These are phyloP conservation scores for Xylaria bambusicola DNA, from an alignment of 495 filamentous ascomycete genomes.

Conservation along the genomic window DNA sequence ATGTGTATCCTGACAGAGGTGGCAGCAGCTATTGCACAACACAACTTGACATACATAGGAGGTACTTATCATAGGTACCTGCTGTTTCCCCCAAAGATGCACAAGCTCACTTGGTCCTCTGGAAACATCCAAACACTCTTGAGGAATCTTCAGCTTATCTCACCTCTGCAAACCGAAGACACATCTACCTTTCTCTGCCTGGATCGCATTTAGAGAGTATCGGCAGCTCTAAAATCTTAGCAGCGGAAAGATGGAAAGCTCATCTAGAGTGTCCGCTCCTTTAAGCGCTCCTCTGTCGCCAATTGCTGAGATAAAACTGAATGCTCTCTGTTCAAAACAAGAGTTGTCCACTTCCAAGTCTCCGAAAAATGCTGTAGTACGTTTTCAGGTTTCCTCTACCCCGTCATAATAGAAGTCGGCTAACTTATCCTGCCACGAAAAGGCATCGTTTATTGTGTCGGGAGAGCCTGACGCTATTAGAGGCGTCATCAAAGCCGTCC, in stretches of 20 bases:
- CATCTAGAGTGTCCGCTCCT: not conserved
- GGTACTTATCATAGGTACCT: too few relatives aligned
- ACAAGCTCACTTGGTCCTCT: too few relatives aligned
- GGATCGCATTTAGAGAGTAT: too few relatives aligned
- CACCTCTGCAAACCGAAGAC: not conserved
- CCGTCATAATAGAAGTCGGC: not conserved
- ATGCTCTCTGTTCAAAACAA: not conserved
- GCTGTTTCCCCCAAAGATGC: too few relatives aligned
- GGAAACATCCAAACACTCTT: not conserved
- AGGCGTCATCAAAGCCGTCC: constrained; percentile 25
- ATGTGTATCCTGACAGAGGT: too few relatives aligned
- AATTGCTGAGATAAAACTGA: not conserved
- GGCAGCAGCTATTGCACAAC: too few relatives aligned
- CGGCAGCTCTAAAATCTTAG: too few relatives aligned
- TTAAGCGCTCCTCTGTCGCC: not conserved
- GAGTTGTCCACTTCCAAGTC: not conserved
- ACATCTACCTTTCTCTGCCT: not conserved
- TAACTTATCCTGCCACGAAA: not conserved
- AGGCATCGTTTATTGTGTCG: constrained; percentile 29
- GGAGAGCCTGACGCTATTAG: constrained; percentile 17
- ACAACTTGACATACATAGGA: too few relatives aligned
- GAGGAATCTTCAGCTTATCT: not conserved
- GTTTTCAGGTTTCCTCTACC: not conserved
- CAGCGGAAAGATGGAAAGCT: not conserved
- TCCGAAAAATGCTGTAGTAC: not conserved